phyloP scores from a whole-genome alignment of 352 stramenopile species.

The Globisporangium solare region DNA sequence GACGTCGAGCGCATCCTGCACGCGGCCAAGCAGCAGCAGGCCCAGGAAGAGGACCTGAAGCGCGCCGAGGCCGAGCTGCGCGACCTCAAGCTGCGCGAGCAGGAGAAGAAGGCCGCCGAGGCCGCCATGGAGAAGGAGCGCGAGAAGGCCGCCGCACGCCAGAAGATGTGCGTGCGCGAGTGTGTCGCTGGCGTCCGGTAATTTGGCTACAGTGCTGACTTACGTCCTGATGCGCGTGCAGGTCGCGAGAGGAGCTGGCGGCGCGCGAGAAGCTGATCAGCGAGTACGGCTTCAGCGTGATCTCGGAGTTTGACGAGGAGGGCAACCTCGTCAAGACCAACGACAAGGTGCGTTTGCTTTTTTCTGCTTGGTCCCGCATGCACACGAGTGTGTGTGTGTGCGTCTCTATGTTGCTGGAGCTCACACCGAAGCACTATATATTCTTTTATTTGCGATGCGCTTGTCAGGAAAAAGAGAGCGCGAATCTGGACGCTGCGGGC shows the following conservation, averaged over 20 bases:
- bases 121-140: conserved; percentile 48
- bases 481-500: conserved; percentile 16
- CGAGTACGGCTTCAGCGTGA: conserved; percentile 71
- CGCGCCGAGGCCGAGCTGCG: conserved; percentile 42
- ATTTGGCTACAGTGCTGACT: no score
- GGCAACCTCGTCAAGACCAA: conserved; percentile 76
- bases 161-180: conserved; percentile 42
- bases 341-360: conserved; percentile 63
- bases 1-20: conserved; percentile 43
- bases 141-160: conserved; percentile 50
- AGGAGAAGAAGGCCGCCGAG: conserved; percentile 57
- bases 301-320: conserved; percentile 82
- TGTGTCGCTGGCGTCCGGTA: no score
- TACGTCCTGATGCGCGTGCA: no score
- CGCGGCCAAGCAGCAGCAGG: conserved; percentile 24
- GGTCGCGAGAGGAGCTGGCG: conserved; percentile 60
- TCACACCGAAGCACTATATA: no score
- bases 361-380: no score
- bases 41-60: conserved; percentile 32
- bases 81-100: conserved; percentile 50
- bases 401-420: no score
- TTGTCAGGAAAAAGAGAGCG: conserved; percentile 38
- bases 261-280: conserved; percentile 75
- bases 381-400: no score
- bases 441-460: no score